Base-by-base conservation (phyloP, 2,329 filamentous ascomycete genomes). In the Penicillium vulpinum region DNA sequence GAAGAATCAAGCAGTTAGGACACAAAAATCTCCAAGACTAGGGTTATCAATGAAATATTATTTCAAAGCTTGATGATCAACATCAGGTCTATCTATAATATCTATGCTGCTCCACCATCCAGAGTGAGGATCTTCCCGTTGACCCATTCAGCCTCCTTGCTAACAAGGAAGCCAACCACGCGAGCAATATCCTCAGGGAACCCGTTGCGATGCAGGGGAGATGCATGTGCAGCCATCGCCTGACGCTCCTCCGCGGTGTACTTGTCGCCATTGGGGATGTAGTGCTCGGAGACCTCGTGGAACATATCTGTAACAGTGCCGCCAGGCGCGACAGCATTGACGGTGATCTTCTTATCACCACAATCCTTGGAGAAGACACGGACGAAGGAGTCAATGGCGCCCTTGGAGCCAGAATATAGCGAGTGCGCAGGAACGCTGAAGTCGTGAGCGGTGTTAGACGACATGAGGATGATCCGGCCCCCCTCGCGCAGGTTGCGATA, bases 371-470 rank as follows among this genome's bases (percentile, higher is more conserved):
- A 85, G 75, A 91, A 88, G 63, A 82, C 85, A 71, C 88, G 87
- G 64, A 88, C 86, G 73, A 91, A 89, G 10, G 86, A 86, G 74
- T 90, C 88, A 61, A 91, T 87, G 38, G 88, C 85, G 66, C 87
- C 88, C 80, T 91, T 91, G 72, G 80, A 85, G 15, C 84, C 88
- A 26, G 87, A 88, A 80, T 91, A 91, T 41, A 91, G 80, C 22
- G 85, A 81, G 71, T 91, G 88, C 85, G 83, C 59, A 85, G 85
- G 24, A 91, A 33, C 86, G 40, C 82, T 86, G 74, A 84, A 82
- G 58, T 74, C 88, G 2, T 31, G 13, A 79, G 88, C 73, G 73
- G 87, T 73, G 73, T 89, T 90, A 57, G 83, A 87, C 39, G 82
- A 84, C 84, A 88, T 90, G 63, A 91, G 80, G 74, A 91, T 87